Evolutionary conservation across 805 yeast genomes (phyloP).

Genomic region (Pichia insulana): DNA sequence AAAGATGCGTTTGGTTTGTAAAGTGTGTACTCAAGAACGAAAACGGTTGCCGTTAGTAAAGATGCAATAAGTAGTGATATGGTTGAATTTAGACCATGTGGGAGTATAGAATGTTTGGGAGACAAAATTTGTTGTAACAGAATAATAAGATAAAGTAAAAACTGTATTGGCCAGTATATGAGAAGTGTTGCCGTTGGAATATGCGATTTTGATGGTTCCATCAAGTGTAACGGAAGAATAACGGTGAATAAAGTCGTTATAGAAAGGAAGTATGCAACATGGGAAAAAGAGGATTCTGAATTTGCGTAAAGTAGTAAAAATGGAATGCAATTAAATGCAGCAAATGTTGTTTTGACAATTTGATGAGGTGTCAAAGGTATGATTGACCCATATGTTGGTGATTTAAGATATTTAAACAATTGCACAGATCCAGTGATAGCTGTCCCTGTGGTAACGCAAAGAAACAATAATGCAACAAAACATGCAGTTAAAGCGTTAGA

Average conservation of each 20-base stretch:
- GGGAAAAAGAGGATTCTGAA: slow-evolving; percentile 1
- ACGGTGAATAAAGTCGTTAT: slow-evolving; percentile 16
- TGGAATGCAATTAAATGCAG: slow-evolving; percentile 9
- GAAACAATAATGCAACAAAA: slow-evolving; percentile 20
- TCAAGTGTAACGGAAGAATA: slow-evolving; percentile 34
- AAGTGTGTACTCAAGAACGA: slow-evolving; percentile 31
- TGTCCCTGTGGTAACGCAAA: slow-evolving; percentile 8
- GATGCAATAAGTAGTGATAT: slow-evolving; percentile 24
- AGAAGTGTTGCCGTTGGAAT: slow-evolving; percentile 32
- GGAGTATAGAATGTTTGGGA: slow-evolving; percentile 9
- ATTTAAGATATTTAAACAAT: slow-evolving; percentile 7
- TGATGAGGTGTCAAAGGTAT: slow-evolving; percentile 6
- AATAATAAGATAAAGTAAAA: slow-evolving; percentile 9
- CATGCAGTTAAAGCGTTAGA: slow-evolving; percentile 26
- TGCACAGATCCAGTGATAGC: slow-evolving; percentile 18
- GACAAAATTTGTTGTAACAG: slow-evolving; percentile 28
- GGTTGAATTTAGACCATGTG: slow-evolving; percentile 3
- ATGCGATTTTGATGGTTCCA: slow-evolving; percentile 35
- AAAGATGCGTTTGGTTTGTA: slow-evolving; percentile 34
- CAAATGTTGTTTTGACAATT: slow-evolving; percentile 9
- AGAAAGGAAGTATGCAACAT: slow-evolving; percentile 10
- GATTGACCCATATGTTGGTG: slow-evolving; percentile 11
- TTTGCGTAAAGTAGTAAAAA: neutral
- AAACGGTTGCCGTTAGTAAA: slow-evolving; percentile 26
- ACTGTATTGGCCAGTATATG: slow-evolving; percentile 33